A percentile compares a stretch with the other conserved stretches of the same genome.
Evolutionary conservation across 306 rosid genomes (phyloP).

Genomic region (Cicer bijugum): DNA sequence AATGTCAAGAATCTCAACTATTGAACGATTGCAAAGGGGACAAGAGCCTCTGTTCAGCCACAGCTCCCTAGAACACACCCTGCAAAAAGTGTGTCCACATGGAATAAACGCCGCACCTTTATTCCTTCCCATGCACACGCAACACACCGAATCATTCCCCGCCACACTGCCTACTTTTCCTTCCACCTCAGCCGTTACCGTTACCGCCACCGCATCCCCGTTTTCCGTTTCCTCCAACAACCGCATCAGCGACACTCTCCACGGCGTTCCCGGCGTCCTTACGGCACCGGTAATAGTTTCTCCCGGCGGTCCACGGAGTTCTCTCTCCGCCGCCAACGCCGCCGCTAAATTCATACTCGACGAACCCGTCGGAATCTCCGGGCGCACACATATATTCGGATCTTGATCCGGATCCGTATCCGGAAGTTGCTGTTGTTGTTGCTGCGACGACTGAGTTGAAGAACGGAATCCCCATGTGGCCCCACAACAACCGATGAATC

Average conservation of each 20-base stretch:
- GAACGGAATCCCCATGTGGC: conserved; percentile 65
- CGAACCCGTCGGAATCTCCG: conserved; percentile 44
- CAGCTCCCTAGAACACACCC: conserved; percentile 89
- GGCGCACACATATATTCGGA: conserved; percentile 46
- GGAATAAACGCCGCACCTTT: conserved; percentile 95
- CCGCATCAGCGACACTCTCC: conserved; percentile 84
- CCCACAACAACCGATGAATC: conserved; percentile 80
- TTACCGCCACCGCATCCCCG: conserved; percentile 39
- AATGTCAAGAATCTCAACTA: conserved; percentile 83
- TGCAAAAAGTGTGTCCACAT: conserved; percentile 94
- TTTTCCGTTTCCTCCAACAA: conserved; percentile 75
- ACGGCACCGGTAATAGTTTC: conserved; percentile 17
- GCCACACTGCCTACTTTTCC: conserved; percentile 8
- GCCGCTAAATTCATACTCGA: conserved; percentile 84
- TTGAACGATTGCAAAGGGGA: conserved; percentile 87
- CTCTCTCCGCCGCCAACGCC: conserved; percentile 82
- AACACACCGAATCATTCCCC: conserved; percentile 77
- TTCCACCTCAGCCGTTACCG: conserved; percentile 15
- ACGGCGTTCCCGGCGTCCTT: conserved; percentile 61
- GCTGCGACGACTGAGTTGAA: conserved; percentile 22
- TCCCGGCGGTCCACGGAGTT: conserved; percentile 55
- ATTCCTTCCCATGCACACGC: conserved; percentile 93
- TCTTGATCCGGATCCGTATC: conserved; percentile 36
- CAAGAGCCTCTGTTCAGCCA: conserved; percentile 89
- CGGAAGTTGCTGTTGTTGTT: conserved; percentile 12